phyloP scores from a whole-genome alignment of 495 filamentous ascomycete species.

The Hypoxylon rickii region DNA sequence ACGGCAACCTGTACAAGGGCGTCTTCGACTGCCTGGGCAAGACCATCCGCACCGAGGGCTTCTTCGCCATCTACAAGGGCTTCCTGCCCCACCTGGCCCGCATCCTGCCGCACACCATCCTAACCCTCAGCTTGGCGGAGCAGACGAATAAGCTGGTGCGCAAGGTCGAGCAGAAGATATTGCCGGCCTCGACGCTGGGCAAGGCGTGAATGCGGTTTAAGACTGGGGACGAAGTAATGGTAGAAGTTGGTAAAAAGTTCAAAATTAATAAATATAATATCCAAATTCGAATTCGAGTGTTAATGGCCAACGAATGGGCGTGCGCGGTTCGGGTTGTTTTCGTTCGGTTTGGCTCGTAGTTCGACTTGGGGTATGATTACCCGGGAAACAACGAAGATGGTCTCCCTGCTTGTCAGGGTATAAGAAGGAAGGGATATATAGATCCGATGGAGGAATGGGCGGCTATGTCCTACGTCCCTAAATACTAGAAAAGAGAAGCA shows the following conservation, averaged over 20 bases:
- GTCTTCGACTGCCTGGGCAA: constrained; percentile 91
- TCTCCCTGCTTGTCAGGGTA: too few species aligned
- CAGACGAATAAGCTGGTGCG: constrained; percentile 93
- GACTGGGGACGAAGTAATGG: not conserved
- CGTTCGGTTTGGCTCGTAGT: too few species aligned
- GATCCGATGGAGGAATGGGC: too few species aligned
- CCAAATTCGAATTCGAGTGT: too few species aligned
- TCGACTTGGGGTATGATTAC: too few species aligned
- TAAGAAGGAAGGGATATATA: too few species aligned
- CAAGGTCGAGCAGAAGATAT: constrained; percentile 71
- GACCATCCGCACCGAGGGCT: constrained; percentile 87
- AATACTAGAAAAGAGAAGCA: too few species aligned
- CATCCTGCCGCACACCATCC: constrained; percentile 92
- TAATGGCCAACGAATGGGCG: too few species aligned
- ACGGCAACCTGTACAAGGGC: constrained; percentile 90
- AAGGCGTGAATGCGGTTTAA: constrained; percentile 19
- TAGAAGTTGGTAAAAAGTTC: not conserved
- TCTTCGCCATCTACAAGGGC: constrained; percentile 96
- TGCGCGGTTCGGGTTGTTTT: too few species aligned
- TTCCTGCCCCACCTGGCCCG: constrained; percentile 93
- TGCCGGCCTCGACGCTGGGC: constrained; percentile 44
- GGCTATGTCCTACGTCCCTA: too few species aligned
- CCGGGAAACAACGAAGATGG: too few species aligned
- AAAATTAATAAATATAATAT: too few species aligned
- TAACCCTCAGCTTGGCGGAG: constrained; percentile 91